Evolutionary conservation across 805 yeast species (phyloP).

Genomic region (Yamadazyma akitaensis): DNA sequence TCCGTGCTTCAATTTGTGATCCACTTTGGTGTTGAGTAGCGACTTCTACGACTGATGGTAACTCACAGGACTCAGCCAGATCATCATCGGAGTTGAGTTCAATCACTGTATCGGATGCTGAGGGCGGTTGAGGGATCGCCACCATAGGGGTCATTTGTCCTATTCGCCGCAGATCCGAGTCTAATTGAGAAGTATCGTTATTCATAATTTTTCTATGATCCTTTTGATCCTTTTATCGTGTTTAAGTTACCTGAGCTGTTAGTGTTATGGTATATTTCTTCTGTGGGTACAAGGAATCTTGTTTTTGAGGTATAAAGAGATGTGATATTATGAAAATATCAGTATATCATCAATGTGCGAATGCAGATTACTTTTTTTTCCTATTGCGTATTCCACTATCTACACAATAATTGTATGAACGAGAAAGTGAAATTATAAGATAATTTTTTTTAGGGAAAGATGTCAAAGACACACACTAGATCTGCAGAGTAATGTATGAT

Average conservation of each 20-base stretch:
- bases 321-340: background rate
- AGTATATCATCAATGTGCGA: background rate
- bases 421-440: background rate
- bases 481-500: background rate
- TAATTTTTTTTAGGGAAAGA: too few relatives aligned
- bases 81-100: conserved; percentile 4
- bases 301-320: background rate
- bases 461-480: too few relatives aligned
- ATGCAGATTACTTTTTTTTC: background rate
- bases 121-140: background rate
- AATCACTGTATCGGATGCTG: conserved; percentile 2
- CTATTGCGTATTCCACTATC: background rate
- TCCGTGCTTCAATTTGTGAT: background rate
- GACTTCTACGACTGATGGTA: background rate
- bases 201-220: background rate
- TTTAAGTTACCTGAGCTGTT: too few relatives aligned
- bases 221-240: background rate
- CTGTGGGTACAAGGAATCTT: background rate
- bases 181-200: background rate
- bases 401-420: background rate
- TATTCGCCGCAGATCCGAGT: background rate
- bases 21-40: background rate
- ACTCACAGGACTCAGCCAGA: too few relatives aligned
- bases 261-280: too few relatives aligned
- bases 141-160: background rate